Evolutionary conservation across 176 grass and related monocot species (phyloP).

Genomic region (Carex cristatella): DNA sequence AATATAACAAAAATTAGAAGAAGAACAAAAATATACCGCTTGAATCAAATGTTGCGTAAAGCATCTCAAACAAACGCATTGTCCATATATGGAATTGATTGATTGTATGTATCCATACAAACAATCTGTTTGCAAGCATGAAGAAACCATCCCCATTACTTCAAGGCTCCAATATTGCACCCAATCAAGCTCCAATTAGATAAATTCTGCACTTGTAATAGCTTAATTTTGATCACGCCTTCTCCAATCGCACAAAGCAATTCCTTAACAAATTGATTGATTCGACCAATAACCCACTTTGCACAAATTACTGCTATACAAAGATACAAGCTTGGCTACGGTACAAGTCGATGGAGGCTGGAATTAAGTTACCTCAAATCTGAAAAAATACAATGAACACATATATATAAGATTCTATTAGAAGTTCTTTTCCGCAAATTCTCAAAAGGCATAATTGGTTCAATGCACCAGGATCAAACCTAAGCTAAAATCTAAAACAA

Average conservation of each 20-base stretch:
- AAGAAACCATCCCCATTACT: conserved; percentile 82
- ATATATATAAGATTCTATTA: conserved; percentile 18
- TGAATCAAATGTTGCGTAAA: conserved; percentile 68
- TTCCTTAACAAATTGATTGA: background rate
- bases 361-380: conserved; percentile 20
- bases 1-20: background rate
- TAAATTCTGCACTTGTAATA: background rate
- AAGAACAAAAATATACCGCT: conserved; percentile 35
- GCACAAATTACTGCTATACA: background rate
- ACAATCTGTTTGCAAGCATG: conserved; percentile 61
- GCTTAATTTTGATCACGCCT: background rate
- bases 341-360: conserved; percentile 9
- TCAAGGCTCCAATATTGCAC: conserved; percentile 12
- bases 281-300: background rate
- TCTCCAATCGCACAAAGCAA: conserved; percentile 1
- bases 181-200: conserved; percentile 8
- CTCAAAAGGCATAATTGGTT: background rate
- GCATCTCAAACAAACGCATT: conserved; percentile 75
- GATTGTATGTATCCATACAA: conserved; percentile 42
- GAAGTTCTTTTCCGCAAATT: background rate
- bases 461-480: conserved; percentile 14
- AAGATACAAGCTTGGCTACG: background rate
- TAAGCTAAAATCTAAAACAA: conserved; percentile 19
- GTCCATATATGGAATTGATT: conserved; percentile 30
- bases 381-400: conserved; percentile 9